Conservation (phyloP, 257 asterid genomes). For the Schizonepeta tenuifolia region DNA sequence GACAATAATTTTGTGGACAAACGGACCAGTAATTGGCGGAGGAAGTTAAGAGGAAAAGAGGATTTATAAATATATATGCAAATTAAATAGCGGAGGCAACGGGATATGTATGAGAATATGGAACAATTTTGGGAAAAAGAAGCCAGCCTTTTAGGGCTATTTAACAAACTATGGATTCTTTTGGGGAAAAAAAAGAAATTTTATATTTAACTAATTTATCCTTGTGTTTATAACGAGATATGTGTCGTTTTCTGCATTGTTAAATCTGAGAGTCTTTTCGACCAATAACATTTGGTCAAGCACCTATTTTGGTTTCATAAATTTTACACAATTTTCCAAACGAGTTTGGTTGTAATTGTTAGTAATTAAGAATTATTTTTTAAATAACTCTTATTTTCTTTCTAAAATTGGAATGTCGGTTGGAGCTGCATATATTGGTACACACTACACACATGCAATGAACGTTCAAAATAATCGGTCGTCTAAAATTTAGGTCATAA, state of each 20-base stretch:
- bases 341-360: not conserved
- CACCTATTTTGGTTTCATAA: constrained; percentile 29
- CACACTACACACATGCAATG: not conserved
- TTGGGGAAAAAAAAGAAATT: not conserved
- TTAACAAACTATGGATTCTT: not conserved
- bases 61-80: constrained; percentile 21
- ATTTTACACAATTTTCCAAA: constrained; percentile 21
- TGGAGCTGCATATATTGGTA: not conserved
- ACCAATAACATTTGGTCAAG: constrained; percentile 34
- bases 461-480: too few relatives aligned
- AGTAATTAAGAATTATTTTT: not conserved
- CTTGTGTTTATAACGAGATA: constrained; percentile 29
- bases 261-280: constrained; percentile 12
- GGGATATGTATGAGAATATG: constrained; percentile 47
- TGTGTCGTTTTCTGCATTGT: constrained; percentile 35
- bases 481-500: too few relatives aligned
- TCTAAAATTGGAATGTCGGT: not conserved
- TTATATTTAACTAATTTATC: not conserved
- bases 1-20: too few relatives aligned
- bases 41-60: constrained; percentile 40
- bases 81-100: constrained; percentile 35
- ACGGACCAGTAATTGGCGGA: not conserved
- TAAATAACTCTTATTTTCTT: not conserved
- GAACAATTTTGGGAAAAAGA: constrained; percentile 47
- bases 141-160: constrained; percentile 44